phyloP scores from a whole-genome alignment of 225 moss, liverwort and hornwort genomes.

The Lunularia cruciata region DNA sequence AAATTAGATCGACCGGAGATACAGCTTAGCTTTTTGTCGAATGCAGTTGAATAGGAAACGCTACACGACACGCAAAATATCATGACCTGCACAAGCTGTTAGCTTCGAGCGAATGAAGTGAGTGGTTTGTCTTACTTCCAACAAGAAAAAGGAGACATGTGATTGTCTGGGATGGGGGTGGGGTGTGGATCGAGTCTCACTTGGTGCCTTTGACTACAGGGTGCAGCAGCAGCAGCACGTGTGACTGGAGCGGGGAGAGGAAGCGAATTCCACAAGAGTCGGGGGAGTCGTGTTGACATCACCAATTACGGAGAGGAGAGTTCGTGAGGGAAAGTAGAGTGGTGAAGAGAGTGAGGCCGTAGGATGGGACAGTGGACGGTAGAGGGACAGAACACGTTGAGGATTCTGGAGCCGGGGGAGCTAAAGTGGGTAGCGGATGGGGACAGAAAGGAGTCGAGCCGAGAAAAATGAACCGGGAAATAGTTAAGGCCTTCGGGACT shows the following conservation, averaged over 20 bases:
- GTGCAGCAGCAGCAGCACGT: background rate
- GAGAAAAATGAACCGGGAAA: conserved; percentile 8
- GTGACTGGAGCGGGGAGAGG: background rate
- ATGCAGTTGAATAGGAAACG: conserved; percentile 5
- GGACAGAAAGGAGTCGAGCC: conserved; percentile 25
- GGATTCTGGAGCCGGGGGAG: conserved; percentile 1
- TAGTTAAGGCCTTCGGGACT: conserved; percentile 22
- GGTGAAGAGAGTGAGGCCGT: conserved; percentile 4
- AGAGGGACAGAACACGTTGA: background rate
- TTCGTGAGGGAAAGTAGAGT: background rate
- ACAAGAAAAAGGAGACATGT: background rate
- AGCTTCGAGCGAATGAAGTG: background rate
- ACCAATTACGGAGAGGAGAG: conserved; percentile 2
- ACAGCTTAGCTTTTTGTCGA: conserved; percentile 16
- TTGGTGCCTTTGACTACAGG: background rate
- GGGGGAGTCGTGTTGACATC: conserved; percentile 6
- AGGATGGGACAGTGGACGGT: conserved; percentile 11
- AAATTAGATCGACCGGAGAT: conserved; percentile 5
- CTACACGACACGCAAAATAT: conserved; percentile 24
- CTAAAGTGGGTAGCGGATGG: conserved; percentile 2
- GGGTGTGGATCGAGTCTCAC: background rate
- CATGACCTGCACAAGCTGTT: conserved; percentile 15
- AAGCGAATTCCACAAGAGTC: background rate
- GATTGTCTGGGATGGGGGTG: background rate
- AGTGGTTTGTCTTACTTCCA: conserved; percentile 8